A percentile compares a stretch with the other conserved stretches of the same genome.
Evolutionary conservation across 129 eudicot species (phyloP).

Genomic region (Centrapalus pauciflorus): DNA sequence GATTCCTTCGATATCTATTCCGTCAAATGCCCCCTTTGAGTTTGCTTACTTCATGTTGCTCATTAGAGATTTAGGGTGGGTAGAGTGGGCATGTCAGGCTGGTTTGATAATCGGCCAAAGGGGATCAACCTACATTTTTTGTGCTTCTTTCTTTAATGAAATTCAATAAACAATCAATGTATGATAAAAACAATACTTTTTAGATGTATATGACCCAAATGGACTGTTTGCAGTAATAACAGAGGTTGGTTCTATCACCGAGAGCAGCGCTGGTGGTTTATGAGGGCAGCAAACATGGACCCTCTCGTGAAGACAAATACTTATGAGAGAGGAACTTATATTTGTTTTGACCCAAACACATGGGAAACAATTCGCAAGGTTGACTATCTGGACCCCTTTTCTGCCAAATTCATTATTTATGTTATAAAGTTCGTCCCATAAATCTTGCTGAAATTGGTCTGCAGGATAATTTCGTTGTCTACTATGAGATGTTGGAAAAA

Average conservation of each 20-base stretch:
- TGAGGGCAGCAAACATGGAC: conserved; percentile 59
- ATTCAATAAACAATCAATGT: too few species aligned
- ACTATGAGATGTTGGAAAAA: conserved; percentile 63
- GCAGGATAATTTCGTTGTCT: conserved; percentile 70
- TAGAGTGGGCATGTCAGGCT: too few species aligned
- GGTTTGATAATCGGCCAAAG: too few species aligned
- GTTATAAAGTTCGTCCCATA: neutral
- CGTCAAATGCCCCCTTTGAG: too few species aligned
- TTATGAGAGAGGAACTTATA: conserved; percentile 69
- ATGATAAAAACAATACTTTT: too few species aligned
- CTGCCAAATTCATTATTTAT: neutral
- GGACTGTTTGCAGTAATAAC: conserved; percentile 47
- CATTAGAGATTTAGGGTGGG: too few species aligned
- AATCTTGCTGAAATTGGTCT: neutral
- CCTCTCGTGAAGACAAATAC: conserved; percentile 56
- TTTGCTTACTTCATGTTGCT: too few species aligned
- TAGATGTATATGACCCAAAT: too few species aligned
- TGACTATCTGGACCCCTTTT: neutral
- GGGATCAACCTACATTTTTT: too few species aligned
- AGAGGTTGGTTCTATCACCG: conserved; percentile 83
- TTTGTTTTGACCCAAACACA: conserved; percentile 72
- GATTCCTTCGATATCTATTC: too few species aligned
- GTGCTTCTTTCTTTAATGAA: too few species aligned
- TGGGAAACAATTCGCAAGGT: conserved; percentile 93
- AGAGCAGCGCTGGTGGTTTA: conserved; percentile 56